Conservation (phyloP, 2,329 filamentous ascomycete species). For the Diplodia corticola region DNA sequence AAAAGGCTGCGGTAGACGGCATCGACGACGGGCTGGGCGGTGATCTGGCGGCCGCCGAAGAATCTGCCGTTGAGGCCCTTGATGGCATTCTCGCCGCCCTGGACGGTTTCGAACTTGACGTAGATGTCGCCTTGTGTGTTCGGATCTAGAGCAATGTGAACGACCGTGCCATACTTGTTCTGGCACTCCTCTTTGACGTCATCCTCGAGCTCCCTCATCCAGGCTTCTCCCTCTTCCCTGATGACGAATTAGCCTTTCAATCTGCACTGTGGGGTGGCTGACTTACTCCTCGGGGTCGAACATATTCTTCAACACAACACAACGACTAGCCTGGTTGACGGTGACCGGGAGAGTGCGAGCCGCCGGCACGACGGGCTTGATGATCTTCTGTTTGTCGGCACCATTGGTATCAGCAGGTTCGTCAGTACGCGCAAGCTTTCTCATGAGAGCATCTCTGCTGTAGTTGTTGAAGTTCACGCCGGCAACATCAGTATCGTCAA, state of each 20-base stretch:
- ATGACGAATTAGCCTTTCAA: slow-evolving; percentile 38
- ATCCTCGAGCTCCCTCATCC: slow-evolving; percentile 91
- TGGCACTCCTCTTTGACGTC: slow-evolving; percentile 93
- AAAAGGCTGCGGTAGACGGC: slow-evolving; percentile 93
- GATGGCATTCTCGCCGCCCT: slow-evolving; percentile 95
- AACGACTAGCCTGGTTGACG: slow-evolving; percentile 89
- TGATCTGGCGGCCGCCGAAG: slow-evolving; percentile 91
- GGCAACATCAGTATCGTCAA: slow-evolving; percentile 96
- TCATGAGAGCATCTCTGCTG: slow-evolving; percentile 97
- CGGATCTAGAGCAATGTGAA: slow-evolving; percentile 92
- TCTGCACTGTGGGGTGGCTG: not conserved
- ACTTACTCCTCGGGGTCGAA: slow-evolving; percentile 90
- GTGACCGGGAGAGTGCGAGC: slow-evolving; percentile 70
- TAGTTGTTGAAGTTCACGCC: slow-evolving; percentile 99
- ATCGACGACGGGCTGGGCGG: slow-evolving; percentile 93
- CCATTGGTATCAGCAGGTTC: slow-evolving; percentile 65
- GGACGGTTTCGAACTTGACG: slow-evolving; percentile 94
- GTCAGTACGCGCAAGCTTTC: slow-evolving; percentile 95
- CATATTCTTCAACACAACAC: slow-evolving; percentile 92
- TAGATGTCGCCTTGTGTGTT: slow-evolving; percentile 96
- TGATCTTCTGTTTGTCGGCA: slow-evolving; percentile 66
- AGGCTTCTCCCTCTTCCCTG: slow-evolving; percentile 82
- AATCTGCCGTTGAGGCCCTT: slow-evolving; percentile 96
- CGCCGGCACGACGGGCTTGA: slow-evolving; percentile 75
- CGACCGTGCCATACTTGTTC: slow-evolving; percentile 92